phyloP scores from a whole-genome alignment of 306 rosid genomes.

The barrel medic (Medicago truncatula) region DNA sequence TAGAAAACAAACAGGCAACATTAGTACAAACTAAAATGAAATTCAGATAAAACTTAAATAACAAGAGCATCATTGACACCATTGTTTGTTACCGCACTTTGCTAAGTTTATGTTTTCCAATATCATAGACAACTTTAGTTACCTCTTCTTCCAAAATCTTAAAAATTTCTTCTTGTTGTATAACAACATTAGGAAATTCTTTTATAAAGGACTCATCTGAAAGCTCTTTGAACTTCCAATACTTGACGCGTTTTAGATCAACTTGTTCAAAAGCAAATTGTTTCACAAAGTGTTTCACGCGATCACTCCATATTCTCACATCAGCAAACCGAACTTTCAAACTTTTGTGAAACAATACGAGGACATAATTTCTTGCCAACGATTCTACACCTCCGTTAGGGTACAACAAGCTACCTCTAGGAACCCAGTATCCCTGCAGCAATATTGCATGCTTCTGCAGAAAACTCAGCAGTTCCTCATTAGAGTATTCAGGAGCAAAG shows the following conservation, averaged over 20 bases:
- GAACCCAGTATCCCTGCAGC: conserved; percentile 80
- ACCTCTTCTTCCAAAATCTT: conserved; percentile 42
- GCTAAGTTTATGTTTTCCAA: too few species aligned
- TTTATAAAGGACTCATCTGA: conserved; percentile 63
- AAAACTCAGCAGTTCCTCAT: conserved; percentile 58
- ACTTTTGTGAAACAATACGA: conserved; percentile 59
- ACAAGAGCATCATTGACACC: too few species aligned
- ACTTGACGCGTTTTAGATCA: conserved; percentile 39
- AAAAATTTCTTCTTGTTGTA: conserved; percentile 59
- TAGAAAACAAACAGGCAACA: too few species aligned
- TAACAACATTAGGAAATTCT: conserved; percentile 57
- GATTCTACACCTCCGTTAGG: conserved; percentile 38
- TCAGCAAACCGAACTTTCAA: conserved; percentile 55
- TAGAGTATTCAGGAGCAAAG: conserved; percentile 68
- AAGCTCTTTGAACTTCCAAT: conserved; percentile 52
- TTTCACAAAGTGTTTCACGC: conserved; percentile 50
- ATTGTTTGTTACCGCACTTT: too few species aligned
- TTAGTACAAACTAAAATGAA: too few species aligned
- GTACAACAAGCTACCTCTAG: conserved; percentile 59
- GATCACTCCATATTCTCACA: conserved; percentile 32
- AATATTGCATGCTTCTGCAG: conserved; percentile 71
- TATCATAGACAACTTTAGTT: too few species aligned
- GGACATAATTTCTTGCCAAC: conserved; percentile 61
- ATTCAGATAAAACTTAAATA: too few species aligned
- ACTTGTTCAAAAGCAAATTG: conserved; percentile 59